Evolutionary conservation across 768 basidiomycete species (phyloP).

Genomic region (Postia placenta): DNA sequence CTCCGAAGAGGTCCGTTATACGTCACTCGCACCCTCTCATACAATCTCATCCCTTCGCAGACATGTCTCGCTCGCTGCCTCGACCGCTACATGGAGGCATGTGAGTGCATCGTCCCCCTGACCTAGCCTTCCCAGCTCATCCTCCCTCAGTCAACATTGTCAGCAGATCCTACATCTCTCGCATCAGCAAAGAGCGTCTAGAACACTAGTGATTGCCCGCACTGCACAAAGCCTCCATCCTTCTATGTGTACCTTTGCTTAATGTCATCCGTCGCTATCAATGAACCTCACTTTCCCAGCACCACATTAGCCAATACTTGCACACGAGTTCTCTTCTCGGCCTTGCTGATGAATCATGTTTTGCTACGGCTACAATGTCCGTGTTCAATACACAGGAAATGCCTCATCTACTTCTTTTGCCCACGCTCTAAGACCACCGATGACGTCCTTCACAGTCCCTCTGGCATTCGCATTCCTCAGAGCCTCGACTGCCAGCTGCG

Average conservation of each 20-base stretch:
- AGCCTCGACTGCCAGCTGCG: constrained; percentile 76
- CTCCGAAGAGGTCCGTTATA: constrained; percentile 58
- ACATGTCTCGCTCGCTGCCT: constrained; percentile 71
- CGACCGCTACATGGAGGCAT: constrained; percentile 81
- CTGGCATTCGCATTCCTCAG: constrained; percentile 33
- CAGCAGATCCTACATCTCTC: constrained; percentile 58
- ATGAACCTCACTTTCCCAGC: no score
- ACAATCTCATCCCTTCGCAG: constrained; percentile 28
- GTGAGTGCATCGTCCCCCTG: constrained; percentile 41
- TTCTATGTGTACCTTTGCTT: no score
- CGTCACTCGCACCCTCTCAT: background rate
- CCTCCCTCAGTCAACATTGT: constrained; percentile 65
- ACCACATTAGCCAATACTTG: no score
- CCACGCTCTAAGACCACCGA: constrained; percentile 85
- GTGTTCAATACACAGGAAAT: constrained; percentile 72
- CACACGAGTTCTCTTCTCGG: no score
- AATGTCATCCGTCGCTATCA: no score
- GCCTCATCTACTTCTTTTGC: constrained; percentile 59
- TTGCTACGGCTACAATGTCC: no score
- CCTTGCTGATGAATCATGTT: no score
- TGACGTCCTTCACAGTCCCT: constrained; percentile 53
- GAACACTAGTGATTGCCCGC: background rate
- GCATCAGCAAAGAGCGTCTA: constrained; percentile 48
- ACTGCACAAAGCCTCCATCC: no score
- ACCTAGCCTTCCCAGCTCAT: background rate